phyloP scores from a whole-genome alignment of 371 early-diverging fungal species.

The Chytridiales sp. region DNA sequence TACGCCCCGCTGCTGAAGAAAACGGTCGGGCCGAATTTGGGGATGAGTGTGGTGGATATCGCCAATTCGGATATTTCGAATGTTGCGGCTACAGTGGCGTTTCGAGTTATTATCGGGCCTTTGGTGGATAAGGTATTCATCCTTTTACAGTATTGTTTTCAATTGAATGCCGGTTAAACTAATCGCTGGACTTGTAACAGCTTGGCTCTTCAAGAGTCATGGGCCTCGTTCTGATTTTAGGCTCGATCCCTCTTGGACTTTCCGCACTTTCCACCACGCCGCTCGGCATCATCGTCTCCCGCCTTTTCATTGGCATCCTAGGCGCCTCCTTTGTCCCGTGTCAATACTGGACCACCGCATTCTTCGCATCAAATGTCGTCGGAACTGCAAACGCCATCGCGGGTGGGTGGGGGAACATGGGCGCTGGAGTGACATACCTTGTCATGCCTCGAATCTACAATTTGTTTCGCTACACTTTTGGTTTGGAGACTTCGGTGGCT shows the following conservation, averaged over 20 bases:
- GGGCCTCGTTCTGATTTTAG: slow-evolving; percentile 48
- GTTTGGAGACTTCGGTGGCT: slow-evolving; percentile 16
- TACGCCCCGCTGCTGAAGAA: slow-evolving; percentile 50
- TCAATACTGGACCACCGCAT: slow-evolving; percentile 62
- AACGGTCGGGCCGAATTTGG: slow-evolving; percentile 28
- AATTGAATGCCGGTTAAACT: not conserved
- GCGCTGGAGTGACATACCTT: slow-evolving; percentile 59
- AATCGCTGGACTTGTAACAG: slow-evolving; percentile 2
- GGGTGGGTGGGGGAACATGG: slow-evolving; percentile 70
- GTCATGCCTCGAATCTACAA: slow-evolving; percentile 55
- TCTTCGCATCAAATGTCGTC: slow-evolving; percentile 55
- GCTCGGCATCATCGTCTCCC: slow-evolving; percentile 42
- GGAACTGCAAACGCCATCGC: slow-evolving; percentile 65
- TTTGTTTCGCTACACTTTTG: slow-evolving; percentile 25
- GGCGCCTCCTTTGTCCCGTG: slow-evolving; percentile 70
- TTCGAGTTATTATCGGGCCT: slow-evolving; percentile 23
- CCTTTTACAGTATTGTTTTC: slow-evolving; percentile 44
- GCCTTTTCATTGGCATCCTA: slow-evolving; percentile 53
- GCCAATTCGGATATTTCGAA: slow-evolving; percentile 34
- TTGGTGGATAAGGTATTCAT: slow-evolving; percentile 20
- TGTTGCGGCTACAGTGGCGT: slow-evolving; percentile 33
- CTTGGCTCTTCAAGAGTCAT: slow-evolving; percentile 55
- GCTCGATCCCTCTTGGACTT: slow-evolving; percentile 52
- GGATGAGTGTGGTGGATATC: slow-evolving; percentile 18
- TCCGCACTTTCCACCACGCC: slow-evolving; percentile 42